A percentile compares a stretch with the other conserved stretches of the same genome.
Conservation (phyloP, 2,329 filamentous ascomycete genomes). For the Metarhizium guizhouense region DNA sequence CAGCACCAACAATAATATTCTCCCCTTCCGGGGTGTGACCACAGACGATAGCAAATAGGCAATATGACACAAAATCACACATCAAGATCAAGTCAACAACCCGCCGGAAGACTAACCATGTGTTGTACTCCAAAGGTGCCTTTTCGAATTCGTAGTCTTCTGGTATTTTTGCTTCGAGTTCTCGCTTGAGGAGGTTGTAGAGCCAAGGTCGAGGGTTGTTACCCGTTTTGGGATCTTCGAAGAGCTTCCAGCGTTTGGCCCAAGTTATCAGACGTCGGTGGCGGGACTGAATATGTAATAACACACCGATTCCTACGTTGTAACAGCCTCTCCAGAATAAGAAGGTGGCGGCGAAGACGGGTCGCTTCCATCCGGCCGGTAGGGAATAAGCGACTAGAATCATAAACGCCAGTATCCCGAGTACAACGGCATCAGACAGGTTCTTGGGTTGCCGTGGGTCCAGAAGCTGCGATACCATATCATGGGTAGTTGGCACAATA, state of each 20-base stretch:
- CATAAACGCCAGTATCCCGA: slow-evolving; percentile 68
- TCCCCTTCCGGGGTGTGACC: slow-evolving; percentile 67
- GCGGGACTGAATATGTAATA: slow-evolving; percentile 84
- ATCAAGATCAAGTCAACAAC: slow-evolving; percentile 95
- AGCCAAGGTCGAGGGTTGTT: slow-evolving; percentile 75
- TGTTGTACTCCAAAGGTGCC: slow-evolving; percentile 96
- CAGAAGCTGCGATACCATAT: slow-evolving; percentile 97
- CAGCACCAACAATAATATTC: slow-evolving; percentile 54
- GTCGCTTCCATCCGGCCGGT: slow-evolving; percentile 59
- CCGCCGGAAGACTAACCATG: slow-evolving; percentile 92
- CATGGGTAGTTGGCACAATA: slow-evolving; percentile 88
- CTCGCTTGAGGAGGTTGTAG: slow-evolving; percentile 74
- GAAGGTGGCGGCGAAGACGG: slow-evolving; percentile 75
- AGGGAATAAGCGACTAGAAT: slow-evolving; percentile 66
- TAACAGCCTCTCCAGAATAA: slow-evolving; percentile 89
- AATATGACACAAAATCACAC: slow-evolving; percentile 98
- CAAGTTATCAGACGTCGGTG: slow-evolving; percentile 78
- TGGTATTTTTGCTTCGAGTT: slow-evolving; percentile 91
- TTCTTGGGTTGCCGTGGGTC: slow-evolving; percentile 95
- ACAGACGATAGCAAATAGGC: slow-evolving; percentile 88
- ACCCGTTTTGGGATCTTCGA: slow-evolving; percentile 73
- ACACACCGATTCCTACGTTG: slow-evolving; percentile 86
- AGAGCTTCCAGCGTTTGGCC: slow-evolving; percentile 79
- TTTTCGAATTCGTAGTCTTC: slow-evolving; percentile 89
- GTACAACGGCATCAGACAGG: slow-evolving; percentile 71